Base-by-base conservation (phyloP, 306 rosid species). In the Acacia crassicarpa region DNA sequence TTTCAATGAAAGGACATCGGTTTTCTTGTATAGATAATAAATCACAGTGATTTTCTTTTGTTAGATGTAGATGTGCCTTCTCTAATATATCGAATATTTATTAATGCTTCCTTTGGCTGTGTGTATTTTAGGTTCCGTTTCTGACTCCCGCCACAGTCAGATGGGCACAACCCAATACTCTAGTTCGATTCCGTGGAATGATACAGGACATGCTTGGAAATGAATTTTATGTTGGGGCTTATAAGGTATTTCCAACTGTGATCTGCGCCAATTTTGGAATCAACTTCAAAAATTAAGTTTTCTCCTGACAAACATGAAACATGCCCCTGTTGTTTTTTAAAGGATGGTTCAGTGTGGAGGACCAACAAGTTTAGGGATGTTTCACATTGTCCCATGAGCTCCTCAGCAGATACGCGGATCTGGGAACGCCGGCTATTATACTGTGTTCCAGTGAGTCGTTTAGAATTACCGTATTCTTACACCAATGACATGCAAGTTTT, bases 171-270 rank as follows among this genome's bases (percentile, higher is more conserved):
- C 95, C 98, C 76, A 86, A 91, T 63, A 89, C 90, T 2, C 83
- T 93, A 14, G 92, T 95, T 75, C 92, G 98, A 14, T 93, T 89
- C 59, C 92, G 96, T 13, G 99, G 98, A 8, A 92, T 95, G 98
- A 72, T 95, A 48, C 99, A 93, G 74, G 99, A 95, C 69, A 95
- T 95, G 99, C 83, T 86, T 54, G 99, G 96, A 0, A 95, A 92
- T 77, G 98, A 95, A 27, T 83, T 91, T 72, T 95, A 93, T 46
- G 94, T 91, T 17, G 99, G 99, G 54, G 94, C 94, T 84, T 92
- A 85, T 75, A 93, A 89, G 95, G 97, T 95, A 22, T 65, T 68
- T 14, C 9, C 4, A 5, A 4, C 17, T n/a, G 53, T 41, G 48
- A 41, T 41, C 5, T 41, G 22, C 59, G 46, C 9, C 4, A 48